A percentile compares a stretch with the other conserved stretches of the same genome.
Conservation (phyloP, 75 land plant species). For the Isoetes taiwanensis region DNA sequence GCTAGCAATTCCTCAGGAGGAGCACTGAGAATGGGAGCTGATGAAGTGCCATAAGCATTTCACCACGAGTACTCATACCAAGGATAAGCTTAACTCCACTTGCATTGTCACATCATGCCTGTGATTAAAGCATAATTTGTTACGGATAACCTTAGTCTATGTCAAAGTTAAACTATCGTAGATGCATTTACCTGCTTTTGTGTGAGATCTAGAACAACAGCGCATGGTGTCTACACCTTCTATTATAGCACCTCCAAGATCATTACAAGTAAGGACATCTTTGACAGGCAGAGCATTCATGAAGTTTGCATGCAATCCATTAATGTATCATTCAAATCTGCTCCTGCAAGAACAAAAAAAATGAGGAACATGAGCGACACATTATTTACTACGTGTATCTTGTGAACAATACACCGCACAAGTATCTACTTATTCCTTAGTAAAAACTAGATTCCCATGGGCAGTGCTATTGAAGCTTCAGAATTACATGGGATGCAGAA, state of each 20-base stretch:
- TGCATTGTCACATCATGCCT: background rate
- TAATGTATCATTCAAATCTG: background rate
- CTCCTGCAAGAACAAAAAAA: background rate
- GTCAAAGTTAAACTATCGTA: no score
- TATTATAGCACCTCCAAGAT: constrained; percentile 4
- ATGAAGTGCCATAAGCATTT: constrained; percentile 2
- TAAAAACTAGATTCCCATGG: no score
- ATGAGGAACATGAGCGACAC: no score
- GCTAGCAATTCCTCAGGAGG: constrained; percentile 1
- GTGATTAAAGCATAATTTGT: no score
- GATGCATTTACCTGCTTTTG: constrained; percentile 10
- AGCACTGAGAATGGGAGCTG: constrained; percentile 3
- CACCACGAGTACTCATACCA: background rate
- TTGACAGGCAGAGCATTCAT: background rate
- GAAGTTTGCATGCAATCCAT: constrained; percentile 4
- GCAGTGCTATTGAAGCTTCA: no score
- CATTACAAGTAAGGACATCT: background rate
- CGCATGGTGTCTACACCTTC: constrained; percentile 1
- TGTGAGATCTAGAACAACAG: background rate
- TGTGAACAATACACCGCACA: no score
- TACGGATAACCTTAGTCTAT: no score
- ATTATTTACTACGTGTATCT: no score
- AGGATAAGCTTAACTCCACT: background rate
- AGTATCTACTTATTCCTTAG: no score
- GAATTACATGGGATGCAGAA: no score